These are phyloP conservation scores for Nakaseomyces kungkrabaensis DNA, from an alignment of 1,139 yeast species.

Conservation along the genomic window DNA sequence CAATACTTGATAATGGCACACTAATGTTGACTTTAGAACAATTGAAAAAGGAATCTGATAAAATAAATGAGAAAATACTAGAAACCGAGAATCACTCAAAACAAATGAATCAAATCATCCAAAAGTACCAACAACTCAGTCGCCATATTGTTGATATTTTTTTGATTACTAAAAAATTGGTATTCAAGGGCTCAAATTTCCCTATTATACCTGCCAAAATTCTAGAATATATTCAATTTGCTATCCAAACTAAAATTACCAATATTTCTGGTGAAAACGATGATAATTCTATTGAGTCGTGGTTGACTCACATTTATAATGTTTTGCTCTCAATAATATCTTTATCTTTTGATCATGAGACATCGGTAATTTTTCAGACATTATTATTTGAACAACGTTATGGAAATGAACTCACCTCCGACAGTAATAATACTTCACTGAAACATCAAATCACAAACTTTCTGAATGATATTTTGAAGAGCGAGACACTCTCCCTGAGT, in stretches of 20 bases:
- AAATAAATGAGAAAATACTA: conserved; percentile 43
- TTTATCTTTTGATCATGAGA: not conserved
- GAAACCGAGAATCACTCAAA: conserved; percentile 48
- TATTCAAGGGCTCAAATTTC: not conserved
- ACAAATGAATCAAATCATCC: conserved; percentile 41
- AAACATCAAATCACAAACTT: not conserved
- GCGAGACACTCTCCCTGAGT: not conserved
- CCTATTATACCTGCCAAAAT: not conserved
- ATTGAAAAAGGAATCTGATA: conserved; percentile 53
- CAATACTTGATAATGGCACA: conserved; percentile 57
- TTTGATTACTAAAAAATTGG: not conserved
- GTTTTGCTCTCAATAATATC: not conserved
- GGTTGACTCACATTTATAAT: not conserved
- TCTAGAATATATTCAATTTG: not conserved
- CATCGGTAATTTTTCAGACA: not conserved
- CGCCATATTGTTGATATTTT: conserved; percentile 44
- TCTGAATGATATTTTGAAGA: not conserved
- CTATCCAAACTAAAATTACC: not conserved
- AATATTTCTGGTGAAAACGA: not conserved
- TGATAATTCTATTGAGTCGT: not conserved
- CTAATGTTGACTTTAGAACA: conserved; percentile 52
- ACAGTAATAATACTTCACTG: not conserved
- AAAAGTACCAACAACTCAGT: conserved; percentile 45
- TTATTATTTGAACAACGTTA: not conserved
- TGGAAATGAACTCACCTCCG: not conserved